Evolutionary conservation across 306 rosid species (phyloP).

Genomic region (Fragaria ananassa): DNA sequence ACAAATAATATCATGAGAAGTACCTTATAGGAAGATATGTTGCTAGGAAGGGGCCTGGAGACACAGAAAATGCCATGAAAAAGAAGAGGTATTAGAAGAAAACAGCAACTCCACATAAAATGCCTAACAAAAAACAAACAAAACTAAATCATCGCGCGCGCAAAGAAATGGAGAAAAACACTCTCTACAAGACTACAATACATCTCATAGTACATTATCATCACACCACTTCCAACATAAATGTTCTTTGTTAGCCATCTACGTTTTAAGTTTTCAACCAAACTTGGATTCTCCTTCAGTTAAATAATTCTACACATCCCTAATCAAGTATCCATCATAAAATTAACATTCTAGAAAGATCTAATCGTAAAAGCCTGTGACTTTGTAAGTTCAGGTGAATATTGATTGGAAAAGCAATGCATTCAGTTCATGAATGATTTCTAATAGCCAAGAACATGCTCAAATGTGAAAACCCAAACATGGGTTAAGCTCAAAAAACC

Average conservation of each 20-base stretch:
- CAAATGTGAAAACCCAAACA: not conserved
- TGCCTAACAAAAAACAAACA: constrained; percentile 7
- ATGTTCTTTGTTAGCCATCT: not conserved
- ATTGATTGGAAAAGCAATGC: not conserved
- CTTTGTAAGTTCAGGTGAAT: not conserved
- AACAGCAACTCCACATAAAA: constrained; percentile 10
- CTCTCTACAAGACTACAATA: no score
- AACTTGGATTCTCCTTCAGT: not conserved
- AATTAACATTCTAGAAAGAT: not conserved
- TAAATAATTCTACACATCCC: not conserved
- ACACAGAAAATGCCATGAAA: constrained; percentile 23
- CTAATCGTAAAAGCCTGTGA: not conserved
- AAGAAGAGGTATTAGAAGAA: constrained; percentile 18
- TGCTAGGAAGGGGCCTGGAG: constrained; percentile 83
- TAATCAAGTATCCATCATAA: no score
- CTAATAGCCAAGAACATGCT: not conserved
- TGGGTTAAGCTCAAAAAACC: not conserved
- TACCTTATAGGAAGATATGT: constrained; percentile 90
- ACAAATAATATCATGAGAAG: constrained; percentile 34
- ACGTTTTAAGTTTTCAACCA: not conserved
- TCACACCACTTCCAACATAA: not conserved
- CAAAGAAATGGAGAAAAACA: not conserved
- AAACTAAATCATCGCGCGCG: not conserved
- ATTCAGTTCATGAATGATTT: not conserved
- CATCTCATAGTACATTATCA: not conserved